phyloP scores from a whole-genome alignment of 75 land plant genomes.

The Pseudotsuga menziesii region DNA sequence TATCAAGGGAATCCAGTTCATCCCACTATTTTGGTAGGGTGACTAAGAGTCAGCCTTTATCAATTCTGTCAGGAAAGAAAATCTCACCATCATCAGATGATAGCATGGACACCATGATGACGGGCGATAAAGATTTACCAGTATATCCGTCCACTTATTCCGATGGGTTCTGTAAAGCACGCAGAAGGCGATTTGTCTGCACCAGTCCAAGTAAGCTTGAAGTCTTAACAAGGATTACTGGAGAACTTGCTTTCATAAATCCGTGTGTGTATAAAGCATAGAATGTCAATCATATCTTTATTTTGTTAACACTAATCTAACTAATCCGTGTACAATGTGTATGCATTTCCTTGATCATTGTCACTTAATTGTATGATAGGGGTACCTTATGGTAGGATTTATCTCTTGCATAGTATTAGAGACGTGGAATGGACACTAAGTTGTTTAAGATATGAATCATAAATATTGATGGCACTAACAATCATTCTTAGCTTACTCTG shows the following conservation, averaged over 20 bases:
- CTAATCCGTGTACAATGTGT: background rate
- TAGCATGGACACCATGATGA: background rate
- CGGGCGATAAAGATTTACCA: constrained; percentile 3
- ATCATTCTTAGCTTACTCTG: background rate
- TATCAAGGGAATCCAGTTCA: background rate
- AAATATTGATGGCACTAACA: background rate
- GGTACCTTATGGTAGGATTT: background rate
- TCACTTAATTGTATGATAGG: background rate
- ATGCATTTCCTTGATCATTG: background rate
- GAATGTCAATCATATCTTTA: background rate
- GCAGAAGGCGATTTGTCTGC: background rate
- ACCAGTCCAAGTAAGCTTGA: background rate
- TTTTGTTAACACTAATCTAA: background rate
- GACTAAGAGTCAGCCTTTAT: background rate
- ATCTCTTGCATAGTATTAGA: background rate
- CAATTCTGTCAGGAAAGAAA: background rate
- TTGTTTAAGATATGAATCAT: background rate
- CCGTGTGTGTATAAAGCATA: background rate
- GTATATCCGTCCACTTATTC: background rate
- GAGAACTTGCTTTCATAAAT: background rate
- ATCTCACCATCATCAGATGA: background rate
- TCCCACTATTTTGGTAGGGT: background rate
- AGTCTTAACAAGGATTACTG: background rate
- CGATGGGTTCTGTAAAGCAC: background rate
- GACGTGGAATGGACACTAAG: background rate